phyloP scores from a whole-genome alignment of 2,329 filamentous ascomycete genomes.

The Sarocladiaceae sp. region DNA sequence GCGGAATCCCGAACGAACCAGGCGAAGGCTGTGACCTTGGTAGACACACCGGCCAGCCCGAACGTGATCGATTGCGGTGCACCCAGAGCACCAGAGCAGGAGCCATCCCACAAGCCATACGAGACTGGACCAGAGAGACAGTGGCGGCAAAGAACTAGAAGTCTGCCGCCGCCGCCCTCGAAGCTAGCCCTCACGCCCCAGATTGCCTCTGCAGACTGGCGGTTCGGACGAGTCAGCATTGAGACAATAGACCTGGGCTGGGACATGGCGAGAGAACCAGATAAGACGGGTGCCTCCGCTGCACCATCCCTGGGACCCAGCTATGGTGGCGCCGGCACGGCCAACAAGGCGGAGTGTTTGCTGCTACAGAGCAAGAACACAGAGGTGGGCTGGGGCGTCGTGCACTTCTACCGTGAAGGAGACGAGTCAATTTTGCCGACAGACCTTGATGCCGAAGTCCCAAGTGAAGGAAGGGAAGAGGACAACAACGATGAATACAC shows the following conservation, averaged over 20 bases:
- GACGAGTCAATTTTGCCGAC: constrained; percentile 53
- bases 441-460: constrained; percentile 34
- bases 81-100: constrained; percentile 25
- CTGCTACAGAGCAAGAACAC: constrained; percentile 66
- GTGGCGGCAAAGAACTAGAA: constrained; percentile 32
- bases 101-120: constrained; percentile 24
- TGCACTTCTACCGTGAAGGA: constrained; percentile 86
- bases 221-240: constrained; percentile 72
- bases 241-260: constrained; percentile 68
- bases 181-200: constrained; percentile 38
- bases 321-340: constrained; percentile 56
- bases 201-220: constrained; percentile 61
- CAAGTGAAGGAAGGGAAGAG: constrained; percentile 15
- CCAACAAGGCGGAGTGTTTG: constrained; percentile 76
- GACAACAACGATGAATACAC: constrained; percentile 60
- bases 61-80: constrained; percentile 46
- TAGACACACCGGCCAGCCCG: constrained; percentile 11
- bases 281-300: constrained; percentile 36
- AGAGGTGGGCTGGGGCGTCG: constrained; percentile 83
- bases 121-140: constrained; percentile 25
- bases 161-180: constrained; percentile 36
- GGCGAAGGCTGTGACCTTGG: neutral
- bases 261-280: constrained; percentile 29
- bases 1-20: neutral
- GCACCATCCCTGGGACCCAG: constrained; percentile 48